These are phyloP conservation scores for Clavispora santaluciae DNA, from an alignment of 805 yeast genomes.

Conservation along the genomic window DNA sequence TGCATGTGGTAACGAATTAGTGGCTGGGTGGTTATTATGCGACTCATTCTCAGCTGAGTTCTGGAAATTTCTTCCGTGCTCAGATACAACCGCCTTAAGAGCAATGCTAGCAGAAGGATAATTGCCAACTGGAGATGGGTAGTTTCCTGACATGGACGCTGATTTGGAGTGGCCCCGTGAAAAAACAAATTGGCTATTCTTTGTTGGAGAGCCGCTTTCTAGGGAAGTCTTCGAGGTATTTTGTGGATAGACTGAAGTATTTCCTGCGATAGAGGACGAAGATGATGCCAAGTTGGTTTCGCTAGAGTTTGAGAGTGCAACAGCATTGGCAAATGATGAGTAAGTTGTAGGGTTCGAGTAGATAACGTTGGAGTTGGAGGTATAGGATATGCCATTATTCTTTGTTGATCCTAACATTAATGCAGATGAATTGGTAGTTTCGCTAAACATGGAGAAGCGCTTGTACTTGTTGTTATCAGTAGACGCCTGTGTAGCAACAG, in stretches of 20 bases:
- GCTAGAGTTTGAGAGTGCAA: slow-evolving; percentile 35
- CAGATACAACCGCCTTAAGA: slow-evolving; percentile 69
- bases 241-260: slow-evolving; percentile 17
- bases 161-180: slow-evolving; percentile 28
- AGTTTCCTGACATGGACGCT: slow-evolving; percentile 25
- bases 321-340: slow-evolving; percentile 48
- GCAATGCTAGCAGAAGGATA: slow-evolving; percentile 61
- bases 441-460: slow-evolving; percentile 43
- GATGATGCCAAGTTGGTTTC: slow-evolving; percentile 14
- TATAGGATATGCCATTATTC: slow-evolving; percentile 31
- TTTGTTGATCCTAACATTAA: slow-evolving; percentile 28
- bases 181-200: slow-evolving; percentile 1
- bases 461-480: slow-evolving; percentile 25
- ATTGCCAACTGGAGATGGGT: slow-evolving; percentile 31
- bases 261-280: slow-evolving; percentile 18
- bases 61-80: slow-evolving; percentile 30
- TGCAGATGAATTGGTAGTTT: slow-evolving; percentile 33
- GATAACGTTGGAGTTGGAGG: slow-evolving; percentile 29
- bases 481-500: slow-evolving; percentile 6
- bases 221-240: slow-evolving; percentile 4
- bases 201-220: slow-evolving; percentile 1
- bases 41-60: not conserved
- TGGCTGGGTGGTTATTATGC: not conserved
- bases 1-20: slow-evolving; percentile 5
- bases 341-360: slow-evolving; percentile 63